Base-by-base conservation (phyloP, 2,329 filamentous ascomycete genomes). In the Neoscytalidium dimidiatum region DNA sequence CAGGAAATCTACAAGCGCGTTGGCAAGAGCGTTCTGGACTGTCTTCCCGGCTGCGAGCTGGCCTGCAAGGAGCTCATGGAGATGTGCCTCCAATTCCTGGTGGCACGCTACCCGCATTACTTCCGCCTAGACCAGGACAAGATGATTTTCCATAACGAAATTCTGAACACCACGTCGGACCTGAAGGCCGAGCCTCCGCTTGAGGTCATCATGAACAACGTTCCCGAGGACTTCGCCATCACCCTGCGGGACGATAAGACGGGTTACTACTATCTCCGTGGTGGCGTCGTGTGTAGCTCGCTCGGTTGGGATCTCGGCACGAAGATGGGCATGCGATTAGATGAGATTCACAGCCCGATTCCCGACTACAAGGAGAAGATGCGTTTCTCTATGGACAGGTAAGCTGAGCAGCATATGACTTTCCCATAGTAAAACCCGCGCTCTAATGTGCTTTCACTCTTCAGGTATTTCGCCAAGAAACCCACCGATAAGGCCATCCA, bases 351-450 rank as follows among this genome's bases (percentile, higher is more conserved):
- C 73, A 78, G 78, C 1, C 83, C 85, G 0, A 90, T 96, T 23
- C 92, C 92, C 0, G 91, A 95, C 71, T 96, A 94, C 75, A 91
- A 91, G 69, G 89, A 92, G 74, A 96, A 94, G 80, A 93, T 96
- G 90, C 86, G 90, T 41, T 90, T 92, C 68, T 93, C 90, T 44
- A 94, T 96, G 90, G 92, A 96, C 71, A 84, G 91, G 86, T 92
- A 78, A 58, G 84, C 14, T 35, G 7, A 8, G 17, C 13, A 7
- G 5, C 28, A 21, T 3, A 13, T 4, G n/a, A n/a, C n/a, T n/a
- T n/a, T n/a, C n/a, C n/a, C n/a, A n/a, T n/a, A n/a, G n/a, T n/a
- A n/a, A n/a, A n/a, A n/a, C n/a, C n/a, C n/a, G n/a, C n/a, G n/a
- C n/a, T n/a, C n/a, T n/a, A n/a, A n/a, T n/a, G n/a, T n/a, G n/a